A percentile compares a stretch with the other conserved stretches of the same genome.
Conservation (phyloP, 2,329 filamentous ascomycete species). For the Plectosphaerella sp. region DNA sequence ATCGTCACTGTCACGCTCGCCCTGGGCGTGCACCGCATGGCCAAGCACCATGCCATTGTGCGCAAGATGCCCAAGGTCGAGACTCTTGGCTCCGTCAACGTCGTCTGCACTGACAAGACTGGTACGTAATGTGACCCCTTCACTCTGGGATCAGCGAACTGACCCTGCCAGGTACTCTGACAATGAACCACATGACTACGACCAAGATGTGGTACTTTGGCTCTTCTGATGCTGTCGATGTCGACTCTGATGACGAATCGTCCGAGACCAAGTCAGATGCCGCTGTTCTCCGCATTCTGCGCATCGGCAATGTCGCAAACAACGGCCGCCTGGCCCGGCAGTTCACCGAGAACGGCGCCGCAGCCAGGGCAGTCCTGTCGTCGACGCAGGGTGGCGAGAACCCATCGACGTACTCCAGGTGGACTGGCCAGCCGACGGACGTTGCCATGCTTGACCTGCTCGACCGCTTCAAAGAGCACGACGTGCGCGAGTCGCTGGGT, state of each 20-base stretch:
- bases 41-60: constrained; percentile 89
- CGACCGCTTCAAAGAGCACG: constrained; percentile 86
- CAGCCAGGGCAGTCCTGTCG: constrained; percentile 76
- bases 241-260: constrained; percentile 50
- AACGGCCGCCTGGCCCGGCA: constrained; percentile 77
- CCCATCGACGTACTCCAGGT: constrained; percentile 68
- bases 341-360: constrained; percentile 65
- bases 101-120: constrained; percentile 99
- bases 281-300: constrained; percentile 74
- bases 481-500: constrained; percentile 83
- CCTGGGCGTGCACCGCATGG: constrained; percentile 93
- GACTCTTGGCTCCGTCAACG: constrained; percentile 95
- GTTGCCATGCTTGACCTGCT: constrained; percentile 94
- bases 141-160: neutral
- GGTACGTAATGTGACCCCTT: constrained; percentile 37
- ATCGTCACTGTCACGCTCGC: constrained; percentile 97
- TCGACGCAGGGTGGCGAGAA: constrained; percentile 70
- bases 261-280: constrained; percentile 60
- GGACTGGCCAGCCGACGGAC: constrained; percentile 96
- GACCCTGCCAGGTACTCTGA: constrained; percentile 65
- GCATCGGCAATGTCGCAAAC: constrained; percentile 95
- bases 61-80: constrained; percentile 95
- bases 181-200: constrained; percentile 97
- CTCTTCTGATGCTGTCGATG: constrained; percentile 45
- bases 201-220: constrained; percentile 97